phyloP scores from a whole-genome alignment of 768 basidiomycete species.

The Leccinum rimulosum region DNA sequence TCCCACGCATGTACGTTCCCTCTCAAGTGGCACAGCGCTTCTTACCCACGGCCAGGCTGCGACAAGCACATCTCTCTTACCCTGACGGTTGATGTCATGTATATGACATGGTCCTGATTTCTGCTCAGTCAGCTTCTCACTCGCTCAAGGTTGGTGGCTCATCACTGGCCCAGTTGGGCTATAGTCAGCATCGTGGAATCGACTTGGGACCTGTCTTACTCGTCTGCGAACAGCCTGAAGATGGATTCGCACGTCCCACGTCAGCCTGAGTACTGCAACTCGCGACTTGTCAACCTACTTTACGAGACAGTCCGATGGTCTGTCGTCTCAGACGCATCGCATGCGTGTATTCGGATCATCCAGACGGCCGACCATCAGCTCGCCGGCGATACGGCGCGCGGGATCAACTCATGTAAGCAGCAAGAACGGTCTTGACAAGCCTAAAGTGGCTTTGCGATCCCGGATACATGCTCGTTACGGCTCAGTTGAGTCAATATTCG shows the following conservation, averaged over 20 bases:
- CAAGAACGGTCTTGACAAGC: not conserved
- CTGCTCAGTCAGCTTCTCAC: not conserved
- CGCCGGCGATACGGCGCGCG: not conserved
- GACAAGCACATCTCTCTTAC: not conserved
- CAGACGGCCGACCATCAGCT: not conserved
- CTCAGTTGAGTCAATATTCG: not conserved
- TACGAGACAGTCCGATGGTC: not conserved
- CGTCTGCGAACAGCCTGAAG: not conserved
- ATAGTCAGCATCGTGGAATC: not conserved
- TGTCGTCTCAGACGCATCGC: not conserved
- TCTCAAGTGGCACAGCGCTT: not conserved
- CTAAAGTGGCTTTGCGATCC: not conserved
- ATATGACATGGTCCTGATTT: not conserved
- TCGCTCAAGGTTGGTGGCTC: not conserved
- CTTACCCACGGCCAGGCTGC: not conserved
- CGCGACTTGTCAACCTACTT: slow-evolving; percentile 1
- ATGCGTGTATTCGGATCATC: not conserved
- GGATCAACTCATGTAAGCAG: slow-evolving; percentile 4
- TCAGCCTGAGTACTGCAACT: not conserved
- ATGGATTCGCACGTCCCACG: slow-evolving; percentile 1
- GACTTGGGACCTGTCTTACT: not conserved
- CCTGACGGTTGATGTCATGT: not conserved
- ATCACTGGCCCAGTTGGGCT: not conserved
- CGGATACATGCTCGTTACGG: not conserved
- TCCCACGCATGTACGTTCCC: not conserved